These are phyloP conservation scores for Meredithiella fracta DNA, from an alignment of 2,329 filamentous ascomycete species.

Conservation along the genomic window DNA sequence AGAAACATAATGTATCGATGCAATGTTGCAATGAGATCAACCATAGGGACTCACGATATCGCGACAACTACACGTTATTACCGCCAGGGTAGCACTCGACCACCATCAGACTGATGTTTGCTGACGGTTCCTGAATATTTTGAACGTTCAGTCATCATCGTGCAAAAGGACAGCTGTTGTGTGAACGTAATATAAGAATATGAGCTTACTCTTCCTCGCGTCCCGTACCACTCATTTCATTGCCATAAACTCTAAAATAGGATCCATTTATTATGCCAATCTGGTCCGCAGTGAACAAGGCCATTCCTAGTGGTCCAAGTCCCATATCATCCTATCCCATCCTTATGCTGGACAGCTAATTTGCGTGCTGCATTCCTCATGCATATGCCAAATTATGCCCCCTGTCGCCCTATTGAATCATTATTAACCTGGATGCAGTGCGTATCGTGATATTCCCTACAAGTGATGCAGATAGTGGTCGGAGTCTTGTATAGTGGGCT, in stretches of 20 bases:
- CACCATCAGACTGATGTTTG: no score
- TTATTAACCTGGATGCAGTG: not conserved
- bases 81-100: no score
- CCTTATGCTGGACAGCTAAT: slow-evolving; percentile 4
- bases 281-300: not conserved
- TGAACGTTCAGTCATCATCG: no score
- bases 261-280: not conserved
- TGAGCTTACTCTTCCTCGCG: not conserved
- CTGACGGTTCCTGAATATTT: no score
- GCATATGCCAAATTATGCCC: slow-evolving; percentile 14
- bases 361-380: slow-evolving; percentile 8
- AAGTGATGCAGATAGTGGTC: not conserved
- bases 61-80: no score
- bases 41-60: no score
- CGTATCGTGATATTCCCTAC: not conserved
- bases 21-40: no score
- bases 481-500: no score
- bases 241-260: not conserved
- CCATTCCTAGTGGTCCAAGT: not conserved
- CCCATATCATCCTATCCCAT: not conserved
- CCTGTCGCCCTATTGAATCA: slow-evolving; percentile 7
- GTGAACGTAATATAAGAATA: not conserved
- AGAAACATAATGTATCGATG: no score
- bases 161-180: not conserved
- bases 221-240: not conserved